phyloP scores from a whole-genome alignment of 2,329 filamentous ascomycete species.

The Coleophoma cylindrospora region DNA sequence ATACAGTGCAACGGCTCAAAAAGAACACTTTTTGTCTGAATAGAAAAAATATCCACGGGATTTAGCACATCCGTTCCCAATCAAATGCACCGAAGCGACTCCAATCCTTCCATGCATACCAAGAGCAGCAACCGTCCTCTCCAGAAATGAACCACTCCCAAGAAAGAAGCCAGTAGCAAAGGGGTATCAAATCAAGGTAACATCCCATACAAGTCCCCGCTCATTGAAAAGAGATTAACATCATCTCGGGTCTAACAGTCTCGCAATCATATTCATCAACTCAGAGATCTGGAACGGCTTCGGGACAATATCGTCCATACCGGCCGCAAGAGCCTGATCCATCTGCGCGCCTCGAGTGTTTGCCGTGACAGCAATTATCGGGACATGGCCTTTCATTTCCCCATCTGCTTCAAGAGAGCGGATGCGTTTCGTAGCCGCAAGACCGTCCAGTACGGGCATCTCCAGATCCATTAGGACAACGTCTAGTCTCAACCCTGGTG shows the following conservation, averaged over 20 bases:
- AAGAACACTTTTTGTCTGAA: too few relatives aligned
- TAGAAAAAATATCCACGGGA: too few relatives aligned
- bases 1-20: too few relatives aligned
- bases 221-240: too few relatives aligned
- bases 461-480: conserved; percentile 74
- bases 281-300: conserved; percentile 70
- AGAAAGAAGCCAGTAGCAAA: too few relatives aligned
- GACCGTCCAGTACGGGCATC: conserved; percentile 77
- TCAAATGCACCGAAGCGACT: too few relatives aligned
- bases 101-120: too few relatives aligned
- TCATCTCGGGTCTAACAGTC: conserved; percentile 16
- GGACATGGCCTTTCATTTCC: conserved; percentile 53
- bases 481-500: conserved; percentile 45
- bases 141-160: too few relatives aligned
- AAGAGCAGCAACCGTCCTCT: too few relatives aligned
- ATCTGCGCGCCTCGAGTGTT: conserved; percentile 71
- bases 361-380: conserved; percentile 70
- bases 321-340: conserved; percentile 60
- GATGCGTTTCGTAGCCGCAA: conserved; percentile 64
- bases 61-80: too few relatives aligned
- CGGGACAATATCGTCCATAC: conserved; percentile 70
- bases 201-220: too few relatives aligned
- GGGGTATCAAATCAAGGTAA: too few relatives aligned
- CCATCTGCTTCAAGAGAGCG: conserved; percentile 51
- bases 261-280: conserved; percentile 57